Evolutionary conservation across 2,329 filamentous ascomycete genomes (phyloP).

Genomic region (Colletotrichum tofieldiae): DNA sequence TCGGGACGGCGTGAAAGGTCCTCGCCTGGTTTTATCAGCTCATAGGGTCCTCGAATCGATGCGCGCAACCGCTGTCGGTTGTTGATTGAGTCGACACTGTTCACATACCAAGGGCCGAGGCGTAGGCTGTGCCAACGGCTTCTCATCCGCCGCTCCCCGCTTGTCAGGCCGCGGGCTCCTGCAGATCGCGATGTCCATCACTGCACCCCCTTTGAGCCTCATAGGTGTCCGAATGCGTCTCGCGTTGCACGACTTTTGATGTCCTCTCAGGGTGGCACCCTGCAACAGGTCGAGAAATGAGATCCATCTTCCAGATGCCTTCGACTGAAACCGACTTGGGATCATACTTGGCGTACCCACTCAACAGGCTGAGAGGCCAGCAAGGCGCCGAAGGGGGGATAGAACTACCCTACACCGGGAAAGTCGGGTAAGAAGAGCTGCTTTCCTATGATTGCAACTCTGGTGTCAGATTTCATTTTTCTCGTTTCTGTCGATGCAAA

Average conservation of each 20-base stretch:
- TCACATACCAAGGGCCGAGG: neutral
- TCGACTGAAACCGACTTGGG: neutral
- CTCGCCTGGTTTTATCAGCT: neutral
- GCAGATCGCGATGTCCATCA: constrained; percentile 30
- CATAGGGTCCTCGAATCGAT: neutral
- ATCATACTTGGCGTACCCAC: constrained; percentile 34
- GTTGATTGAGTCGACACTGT: neutral
- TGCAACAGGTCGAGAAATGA: constrained; percentile 29
- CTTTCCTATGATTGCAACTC: constrained; percentile 18
- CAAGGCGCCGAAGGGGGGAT: constrained; percentile 17
- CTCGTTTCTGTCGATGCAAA: constrained; percentile 26
- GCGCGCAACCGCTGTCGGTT: neutral
- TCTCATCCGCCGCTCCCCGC: constrained; percentile 34
- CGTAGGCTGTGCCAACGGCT: constrained; percentile 24
- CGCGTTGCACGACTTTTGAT: constrained; percentile 27
- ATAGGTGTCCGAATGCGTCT: constrained; percentile 29
- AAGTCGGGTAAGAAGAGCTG: constrained; percentile 16
- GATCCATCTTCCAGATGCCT: neutral
- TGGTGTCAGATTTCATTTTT: constrained; percentile 30
- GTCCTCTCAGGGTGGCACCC: constrained; percentile 20
- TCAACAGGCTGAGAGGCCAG: constrained; percentile 23
- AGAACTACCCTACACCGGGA: constrained; percentile 24
- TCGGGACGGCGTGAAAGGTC: neutral
- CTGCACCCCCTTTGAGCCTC: constrained; percentile 38
- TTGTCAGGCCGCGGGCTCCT: constrained; percentile 36